Evolutionary conservation across 305 asterid species (phyloP), one percentile per base, ranked within the genome.

Genomic region (Ajuga reptans): DNA sequence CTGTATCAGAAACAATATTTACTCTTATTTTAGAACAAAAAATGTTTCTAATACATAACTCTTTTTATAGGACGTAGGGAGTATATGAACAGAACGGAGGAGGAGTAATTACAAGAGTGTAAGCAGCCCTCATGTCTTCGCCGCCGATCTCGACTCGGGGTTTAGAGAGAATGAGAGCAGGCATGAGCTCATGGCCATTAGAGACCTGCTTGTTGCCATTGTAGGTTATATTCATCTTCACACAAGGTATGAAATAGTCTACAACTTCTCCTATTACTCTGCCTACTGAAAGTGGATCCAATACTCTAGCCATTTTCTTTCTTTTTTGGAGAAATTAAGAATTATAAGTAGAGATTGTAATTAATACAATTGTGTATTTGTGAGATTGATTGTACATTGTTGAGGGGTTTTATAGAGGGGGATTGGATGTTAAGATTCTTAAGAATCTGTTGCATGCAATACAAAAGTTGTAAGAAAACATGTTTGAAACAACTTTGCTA

Each of bases 161-260:
- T 59, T 77, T 85, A 9, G 85, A 15, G 53, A 72, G 21, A 80
- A 87, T 52, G 74, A 83, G 42, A 33, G 84, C 55, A 7, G 96
- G 97, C 95, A 85, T 89, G 67, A 91, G 86, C 77, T 91, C 97
- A 34, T 87, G 89, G 31, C 97, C 95, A 73, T 91, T 91, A 15
- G 43, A 80, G 3, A 91, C 96, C 51, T 80, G 87, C 72, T 81
- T 83, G 77, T 80, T 84, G 49, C 71, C 37, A 53, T 74, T 85
- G 71, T 85, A 89, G 0, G 80, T 87, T 1, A 85, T 83, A 69
- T 33, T 79, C 80, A 91, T 66, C 66, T 66, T 81, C 66, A 89
- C 96, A 76, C 89, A 71, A 8, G 91, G 89, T 6, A 27, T 73
- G 86, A 91, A 91, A 56, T 2, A 58, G 72, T 89, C 93, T 2